Conservation (phyloP, 768 basidiomycete genomes). For the Suillus tomentosus region DNA sequence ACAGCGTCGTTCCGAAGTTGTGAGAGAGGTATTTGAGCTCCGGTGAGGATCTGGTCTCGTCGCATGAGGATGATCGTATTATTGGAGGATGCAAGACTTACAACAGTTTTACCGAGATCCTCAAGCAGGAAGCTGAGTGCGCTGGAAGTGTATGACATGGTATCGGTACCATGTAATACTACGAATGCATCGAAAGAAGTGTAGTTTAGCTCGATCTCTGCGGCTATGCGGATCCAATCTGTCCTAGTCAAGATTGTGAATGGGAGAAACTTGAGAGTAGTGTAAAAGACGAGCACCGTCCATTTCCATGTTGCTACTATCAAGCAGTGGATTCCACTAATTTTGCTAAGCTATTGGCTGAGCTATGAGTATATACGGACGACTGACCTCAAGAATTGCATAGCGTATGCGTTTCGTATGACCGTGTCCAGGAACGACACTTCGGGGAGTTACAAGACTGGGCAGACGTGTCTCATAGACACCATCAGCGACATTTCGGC, state of each 20-base stretch:
- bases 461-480: conserved; percentile 76
- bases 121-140: conserved; percentile 90
- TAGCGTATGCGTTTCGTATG: conserved; percentile 77
- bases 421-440: conserved; percentile 57
- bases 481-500: conserved; percentile 54
- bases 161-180: conserved; percentile 88
- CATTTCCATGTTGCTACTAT: conserved; percentile 88
- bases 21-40: conserved; percentile 91
- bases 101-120: conserved; percentile 90
- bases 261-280: conserved; percentile 5
- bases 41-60: conserved; percentile 74
- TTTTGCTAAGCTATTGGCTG: background rate
- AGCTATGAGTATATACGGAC: background rate
- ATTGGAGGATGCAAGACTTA: conserved; percentile 34
- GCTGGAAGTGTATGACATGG: conserved; percentile 88
- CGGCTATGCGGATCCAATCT: conserved; percentile 92
- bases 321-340: conserved; percentile 85
- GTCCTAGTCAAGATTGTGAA: conserved; percentile 17
- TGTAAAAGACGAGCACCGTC: conserved; percentile 47
- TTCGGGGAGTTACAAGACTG: conserved; percentile 78
- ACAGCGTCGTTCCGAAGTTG: conserved; percentile 93
- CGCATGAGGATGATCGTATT: background rate
- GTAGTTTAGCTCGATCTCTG: conserved; percentile 94
- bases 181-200: conserved; percentile 85
- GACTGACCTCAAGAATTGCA: conserved; percentile 74